These are phyloP conservation scores for Fusarium udum DNA, from an alignment of 2,329 filamentous ascomycete species.

Conservation along the genomic window DNA sequence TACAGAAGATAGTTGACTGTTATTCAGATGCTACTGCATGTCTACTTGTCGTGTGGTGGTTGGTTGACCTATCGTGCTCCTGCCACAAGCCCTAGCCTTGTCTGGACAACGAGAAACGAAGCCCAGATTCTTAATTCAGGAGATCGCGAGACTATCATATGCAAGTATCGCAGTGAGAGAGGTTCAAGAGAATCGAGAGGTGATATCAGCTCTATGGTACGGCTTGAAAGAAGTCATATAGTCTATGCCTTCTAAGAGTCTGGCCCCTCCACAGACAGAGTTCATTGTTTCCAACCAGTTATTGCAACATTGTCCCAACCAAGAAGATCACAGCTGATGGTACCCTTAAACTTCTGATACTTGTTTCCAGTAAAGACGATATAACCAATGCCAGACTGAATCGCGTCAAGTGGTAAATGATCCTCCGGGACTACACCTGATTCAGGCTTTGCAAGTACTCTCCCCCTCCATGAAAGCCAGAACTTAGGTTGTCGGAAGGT, in stretches of 20 bases:
- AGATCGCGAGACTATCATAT: no score
- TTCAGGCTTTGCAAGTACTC: not conserved
- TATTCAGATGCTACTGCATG: not conserved
- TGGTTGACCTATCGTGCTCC: not conserved
- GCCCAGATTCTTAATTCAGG: not conserved
- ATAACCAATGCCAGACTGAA: slow-evolving; percentile 11
- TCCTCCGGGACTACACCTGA: accelerated
- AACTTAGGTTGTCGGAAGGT: slow-evolving; percentile 26
- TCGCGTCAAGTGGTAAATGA: not conserved
- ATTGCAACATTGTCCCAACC: not conserved
- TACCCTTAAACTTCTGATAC: slow-evolving; percentile 7
- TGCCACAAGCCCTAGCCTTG: no score
- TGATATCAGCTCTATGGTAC: no score
- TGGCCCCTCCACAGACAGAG: not conserved
- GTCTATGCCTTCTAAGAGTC: not conserved
- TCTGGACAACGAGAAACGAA: not conserved
- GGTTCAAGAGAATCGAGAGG: no score
- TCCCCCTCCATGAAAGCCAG: slow-evolving; percentile 17
- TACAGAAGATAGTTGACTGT: not conserved
- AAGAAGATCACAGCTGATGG: not conserved
- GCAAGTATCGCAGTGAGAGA: no score
- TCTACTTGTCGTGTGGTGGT: not conserved
- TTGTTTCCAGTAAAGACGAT: slow-evolving; percentile 12
- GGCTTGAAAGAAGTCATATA: not conserved
- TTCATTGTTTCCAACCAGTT: not conserved